phyloP scores from a whole-genome alignment of 164 flowering plant genomes.

The Nymphaea thermarum region DNA sequence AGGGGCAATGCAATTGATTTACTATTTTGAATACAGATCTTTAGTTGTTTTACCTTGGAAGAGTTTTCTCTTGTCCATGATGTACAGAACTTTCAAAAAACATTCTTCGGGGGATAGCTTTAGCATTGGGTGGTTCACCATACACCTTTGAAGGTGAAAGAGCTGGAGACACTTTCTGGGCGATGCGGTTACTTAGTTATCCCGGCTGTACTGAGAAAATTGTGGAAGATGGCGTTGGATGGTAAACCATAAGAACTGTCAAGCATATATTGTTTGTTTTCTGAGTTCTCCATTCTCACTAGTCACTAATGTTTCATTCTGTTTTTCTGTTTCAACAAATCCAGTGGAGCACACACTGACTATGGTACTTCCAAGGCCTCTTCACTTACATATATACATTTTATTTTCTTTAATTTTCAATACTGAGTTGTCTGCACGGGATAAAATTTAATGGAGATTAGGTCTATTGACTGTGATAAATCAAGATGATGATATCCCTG shows the following conservation, averaged over 20 bases:
- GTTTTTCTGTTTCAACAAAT: constrained; percentile 13
- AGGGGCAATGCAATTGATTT: too few species aligned
- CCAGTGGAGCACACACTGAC: constrained; percentile 94
- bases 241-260: constrained; percentile 30
- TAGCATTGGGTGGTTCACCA: constrained; percentile 76
- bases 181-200: constrained; percentile 73
- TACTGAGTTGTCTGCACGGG: neutral
- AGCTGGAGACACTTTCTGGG: constrained; percentile 94
- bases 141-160: constrained; percentile 63
- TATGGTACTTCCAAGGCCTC: constrained; percentile 42
- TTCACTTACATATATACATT: too few species aligned
- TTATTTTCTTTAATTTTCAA: too few species aligned
- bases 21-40: too few species aligned
- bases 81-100: constrained; percentile 66
- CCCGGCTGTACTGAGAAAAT: constrained; percentile 33
- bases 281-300: neutral
- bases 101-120: constrained; percentile 77
- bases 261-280: neutral
- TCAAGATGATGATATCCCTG: constrained; percentile 80
- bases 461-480: constrained; percentile 85
- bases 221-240: constrained; percentile 57
- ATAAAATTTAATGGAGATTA: constrained; percentile 9
- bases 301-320: neutral
- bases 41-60: too few species aligned
- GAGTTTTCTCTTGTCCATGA: neutral